Conservation (phyloP, 148 eudicot species). For the Rhododendron vialii region DNA sequence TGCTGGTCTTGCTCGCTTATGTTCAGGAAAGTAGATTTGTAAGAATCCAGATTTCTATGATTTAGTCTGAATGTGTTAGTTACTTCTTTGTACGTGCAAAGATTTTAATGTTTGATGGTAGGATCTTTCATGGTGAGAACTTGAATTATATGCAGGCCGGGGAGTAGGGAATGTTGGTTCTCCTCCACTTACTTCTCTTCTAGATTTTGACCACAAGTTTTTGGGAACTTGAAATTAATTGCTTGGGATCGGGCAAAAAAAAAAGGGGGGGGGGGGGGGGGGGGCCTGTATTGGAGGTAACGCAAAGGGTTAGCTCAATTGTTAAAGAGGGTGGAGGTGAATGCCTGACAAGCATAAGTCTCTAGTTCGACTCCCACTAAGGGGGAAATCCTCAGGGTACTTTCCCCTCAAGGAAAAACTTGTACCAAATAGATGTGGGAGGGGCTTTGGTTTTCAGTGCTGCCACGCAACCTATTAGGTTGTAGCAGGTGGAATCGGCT, state of each 20-base stretch:
- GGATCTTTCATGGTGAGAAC: background rate
- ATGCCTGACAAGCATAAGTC: background rate
- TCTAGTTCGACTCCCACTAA: background rate
- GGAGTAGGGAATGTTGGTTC: background rate
- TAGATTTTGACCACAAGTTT: background rate
- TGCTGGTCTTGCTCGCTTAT: background rate
- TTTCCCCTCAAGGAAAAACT: background rate
- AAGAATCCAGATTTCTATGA: background rate
- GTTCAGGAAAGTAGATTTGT: background rate
- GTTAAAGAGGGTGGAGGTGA: background rate
- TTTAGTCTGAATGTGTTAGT: background rate
- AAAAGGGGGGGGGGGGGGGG: background rate
- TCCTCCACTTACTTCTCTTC: background rate
- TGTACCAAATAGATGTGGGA: background rate
- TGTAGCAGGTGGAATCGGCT: background rate
- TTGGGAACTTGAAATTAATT: background rate
- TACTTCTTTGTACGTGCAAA: background rate
- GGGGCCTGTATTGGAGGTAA: background rate
- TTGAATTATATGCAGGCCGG: background rate
- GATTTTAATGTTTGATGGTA: background rate
- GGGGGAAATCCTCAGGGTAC: background rate
- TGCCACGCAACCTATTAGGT: background rate
- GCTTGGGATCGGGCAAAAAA: background rate
- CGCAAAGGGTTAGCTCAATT: background rate
- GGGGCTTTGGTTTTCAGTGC: background rate